Conservation (phyloP, 1,284 basidiomycete genomes). For the Fomitiporia mediterranea region DNA sequence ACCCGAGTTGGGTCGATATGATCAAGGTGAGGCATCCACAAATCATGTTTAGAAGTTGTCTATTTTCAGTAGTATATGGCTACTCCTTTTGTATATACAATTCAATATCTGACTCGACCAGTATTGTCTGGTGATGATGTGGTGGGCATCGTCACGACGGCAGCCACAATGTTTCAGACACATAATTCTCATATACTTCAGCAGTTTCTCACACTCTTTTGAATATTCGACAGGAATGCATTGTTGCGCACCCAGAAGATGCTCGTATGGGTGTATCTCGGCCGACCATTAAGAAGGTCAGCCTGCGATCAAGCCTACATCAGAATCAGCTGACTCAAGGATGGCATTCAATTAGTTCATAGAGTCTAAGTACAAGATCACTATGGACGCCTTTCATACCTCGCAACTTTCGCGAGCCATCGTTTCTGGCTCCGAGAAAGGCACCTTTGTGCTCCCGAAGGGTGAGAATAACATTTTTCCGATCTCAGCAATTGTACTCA, state of each 20-base stretch:
- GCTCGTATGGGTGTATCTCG: constrained; percentile 71
- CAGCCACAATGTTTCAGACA: neutral
- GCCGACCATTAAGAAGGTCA: constrained; percentile 73
- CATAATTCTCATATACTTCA: neutral
- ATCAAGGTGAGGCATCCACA: constrained; percentile 43
- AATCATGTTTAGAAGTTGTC: no score
- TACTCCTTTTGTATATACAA: no score
- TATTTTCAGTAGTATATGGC: neutral
- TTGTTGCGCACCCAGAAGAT: constrained; percentile 60
- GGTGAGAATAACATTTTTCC: constrained; percentile 7
- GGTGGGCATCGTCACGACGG: neutral
- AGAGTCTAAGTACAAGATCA: constrained; percentile 65
- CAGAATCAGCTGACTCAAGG: neutral
- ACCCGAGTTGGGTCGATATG: constrained; percentile 61
- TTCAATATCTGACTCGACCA: no score
- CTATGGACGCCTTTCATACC: constrained; percentile 51
- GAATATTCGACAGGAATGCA: constrained; percentile 51
- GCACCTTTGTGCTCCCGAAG: constrained; percentile 69
- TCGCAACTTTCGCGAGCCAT: constrained; percentile 73
- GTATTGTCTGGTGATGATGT: no score
- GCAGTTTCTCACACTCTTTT: neutral
- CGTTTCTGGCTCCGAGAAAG: constrained; percentile 56
- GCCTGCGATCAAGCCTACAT: constrained; percentile 11
- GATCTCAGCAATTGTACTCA: constrained; percentile 5
- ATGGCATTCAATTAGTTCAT: constrained; percentile 55